phyloP scores from a whole-genome alignment of 345 rosid genomes.

The Noccaea bulbosa region DNA sequence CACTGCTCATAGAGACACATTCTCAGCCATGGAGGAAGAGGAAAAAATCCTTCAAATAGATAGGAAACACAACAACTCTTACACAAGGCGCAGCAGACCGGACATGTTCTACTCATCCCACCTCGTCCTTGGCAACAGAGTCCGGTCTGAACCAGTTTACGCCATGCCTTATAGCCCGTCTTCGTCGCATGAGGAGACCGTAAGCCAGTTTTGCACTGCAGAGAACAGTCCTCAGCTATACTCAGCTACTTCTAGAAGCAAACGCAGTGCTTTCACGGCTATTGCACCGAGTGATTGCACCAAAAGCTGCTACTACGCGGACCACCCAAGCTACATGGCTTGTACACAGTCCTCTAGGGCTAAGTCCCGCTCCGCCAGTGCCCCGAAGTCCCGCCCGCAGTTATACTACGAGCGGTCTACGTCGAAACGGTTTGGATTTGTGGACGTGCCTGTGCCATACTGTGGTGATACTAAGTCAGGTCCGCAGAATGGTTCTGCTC shows the following conservation, averaged over 20 bases:
- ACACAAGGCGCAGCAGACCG: constrained; percentile 48
- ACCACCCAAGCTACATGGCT: constrained; percentile 89
- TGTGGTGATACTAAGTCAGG: constrained; percentile 51
- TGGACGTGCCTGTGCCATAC: constrained; percentile 33
- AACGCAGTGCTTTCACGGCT: constrained; percentile 71
- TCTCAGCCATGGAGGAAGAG: constrained; percentile 49
- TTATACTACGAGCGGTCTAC: constrained; percentile 57
- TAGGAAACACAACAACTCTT: constrained; percentile 50
- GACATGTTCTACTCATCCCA: constrained; percentile 57
- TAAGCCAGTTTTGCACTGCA: constrained; percentile 61
- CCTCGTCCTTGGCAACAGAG: constrained; percentile 40
- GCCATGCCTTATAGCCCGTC: constrained; percentile 53
- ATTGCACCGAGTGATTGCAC: constrained; percentile 43
- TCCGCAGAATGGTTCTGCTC: constrained; percentile 57
- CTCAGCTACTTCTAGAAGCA: constrained; percentile 71
- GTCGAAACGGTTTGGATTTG: constrained; percentile 68
- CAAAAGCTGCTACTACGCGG: constrained; percentile 68
- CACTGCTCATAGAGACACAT: constrained; percentile 49
- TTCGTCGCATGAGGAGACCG: constrained; percentile 52
- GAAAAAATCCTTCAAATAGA: constrained; percentile 82
- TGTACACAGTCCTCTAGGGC: constrained; percentile 88
- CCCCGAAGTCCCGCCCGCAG: constrained; percentile 79
- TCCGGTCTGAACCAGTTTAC: constrained; percentile 53
- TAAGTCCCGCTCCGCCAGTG: constrained; percentile 74
- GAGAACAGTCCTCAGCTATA: constrained; percentile 76